Conservation (phyloP, 202 grass and related monocot species). For the Cymbopogon flexuosus region DNA sequence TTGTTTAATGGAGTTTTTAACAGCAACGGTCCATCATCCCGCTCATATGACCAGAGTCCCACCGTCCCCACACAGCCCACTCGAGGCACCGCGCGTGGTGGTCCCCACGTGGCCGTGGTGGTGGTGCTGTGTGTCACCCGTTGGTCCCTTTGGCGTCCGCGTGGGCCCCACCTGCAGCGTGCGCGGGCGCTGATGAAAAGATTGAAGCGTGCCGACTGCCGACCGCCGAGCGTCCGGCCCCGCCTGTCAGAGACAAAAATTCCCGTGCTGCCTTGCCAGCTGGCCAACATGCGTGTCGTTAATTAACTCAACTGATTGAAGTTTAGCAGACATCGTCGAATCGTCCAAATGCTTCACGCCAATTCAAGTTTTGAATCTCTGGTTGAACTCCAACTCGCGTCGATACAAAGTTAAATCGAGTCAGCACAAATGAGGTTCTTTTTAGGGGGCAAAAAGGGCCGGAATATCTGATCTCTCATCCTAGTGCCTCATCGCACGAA, state of each 20-base stretch:
- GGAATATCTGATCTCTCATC: neutral
- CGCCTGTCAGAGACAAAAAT: neutral
- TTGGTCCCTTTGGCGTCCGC: neutral
- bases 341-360: neutral
- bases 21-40: conserved; percentile 36
- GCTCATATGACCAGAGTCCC: neutral
- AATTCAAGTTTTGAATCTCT: neutral
- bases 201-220: conserved; percentile 17
- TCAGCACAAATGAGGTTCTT: neutral
- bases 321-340: neutral
- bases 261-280: neutral
- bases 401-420: no score
- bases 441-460: neutral
- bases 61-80: conserved; percentile 9
- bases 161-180: neutral
- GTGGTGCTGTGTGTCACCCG: neutral
- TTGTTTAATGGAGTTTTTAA: conserved; percentile 31
- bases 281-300: neutral
- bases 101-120: conserved; percentile 31
- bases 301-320: neutral
- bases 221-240: neutral
- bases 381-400: neutral
- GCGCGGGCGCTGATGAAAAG: neutral
- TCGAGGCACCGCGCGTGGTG: conserved; percentile 38
- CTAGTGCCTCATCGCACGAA: neutral